phyloP scores from a whole-genome alignment of 2,329 filamentous ascomycete genomes.

The Penicillium sp. region DNA sequence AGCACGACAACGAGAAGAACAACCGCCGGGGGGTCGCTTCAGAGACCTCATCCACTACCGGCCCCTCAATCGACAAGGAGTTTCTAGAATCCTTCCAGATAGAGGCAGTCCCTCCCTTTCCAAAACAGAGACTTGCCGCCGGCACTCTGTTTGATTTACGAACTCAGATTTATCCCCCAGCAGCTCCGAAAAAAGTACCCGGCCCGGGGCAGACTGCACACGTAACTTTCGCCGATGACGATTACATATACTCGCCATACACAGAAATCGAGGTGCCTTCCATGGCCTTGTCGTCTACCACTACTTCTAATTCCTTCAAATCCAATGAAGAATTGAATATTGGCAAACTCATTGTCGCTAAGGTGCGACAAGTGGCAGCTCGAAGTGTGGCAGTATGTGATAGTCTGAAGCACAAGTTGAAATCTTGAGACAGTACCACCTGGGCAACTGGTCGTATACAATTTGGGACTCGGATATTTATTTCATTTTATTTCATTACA shows the following conservation, averaged over 20 bases:
- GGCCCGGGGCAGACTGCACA: too few species aligned
- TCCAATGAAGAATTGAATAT: background rate
- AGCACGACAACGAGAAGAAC: background rate
- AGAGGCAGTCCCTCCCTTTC: background rate
- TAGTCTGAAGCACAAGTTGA: background rate
- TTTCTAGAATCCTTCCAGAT: background rate
- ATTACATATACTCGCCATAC: background rate
- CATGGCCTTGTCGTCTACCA: background rate
- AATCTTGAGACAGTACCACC: background rate
- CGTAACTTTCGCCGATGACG: background rate
- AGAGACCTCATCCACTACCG: background rate
- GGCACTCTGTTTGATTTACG: background rate
- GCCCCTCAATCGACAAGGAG: background rate
- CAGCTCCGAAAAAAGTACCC: background rate
- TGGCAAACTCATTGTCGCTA: background rate
- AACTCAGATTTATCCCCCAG: background rate
- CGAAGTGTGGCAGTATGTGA: background rate
- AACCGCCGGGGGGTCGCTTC: background rate
- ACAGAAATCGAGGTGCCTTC: background rate
- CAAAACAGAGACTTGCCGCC: background rate
- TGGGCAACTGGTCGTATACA: too few species aligned
- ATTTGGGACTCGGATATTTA: background rate
- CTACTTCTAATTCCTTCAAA: background rate
- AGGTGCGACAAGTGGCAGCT: conserved; percentile 1
- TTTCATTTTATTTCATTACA: too few species aligned